Conservation (phyloP, 2,329 filamentous ascomycete genomes). For the Epichloe aotearoae region DNA sequence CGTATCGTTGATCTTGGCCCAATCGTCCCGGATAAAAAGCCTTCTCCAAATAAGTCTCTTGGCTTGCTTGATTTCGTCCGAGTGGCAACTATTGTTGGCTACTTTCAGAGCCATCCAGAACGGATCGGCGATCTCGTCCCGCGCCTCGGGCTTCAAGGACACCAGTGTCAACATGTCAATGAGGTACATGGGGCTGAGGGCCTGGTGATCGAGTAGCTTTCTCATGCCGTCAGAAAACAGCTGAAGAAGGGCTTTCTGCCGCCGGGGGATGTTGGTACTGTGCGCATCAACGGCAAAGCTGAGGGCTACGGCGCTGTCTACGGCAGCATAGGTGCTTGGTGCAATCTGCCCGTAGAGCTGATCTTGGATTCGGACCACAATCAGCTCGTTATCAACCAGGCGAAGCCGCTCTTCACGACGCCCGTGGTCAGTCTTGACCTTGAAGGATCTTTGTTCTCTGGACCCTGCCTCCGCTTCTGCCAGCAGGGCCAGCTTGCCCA, state of each 20-base stretch:
- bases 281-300: slow-evolving; percentile 64
- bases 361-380: slow-evolving; percentile 68
- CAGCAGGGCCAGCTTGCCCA: slow-evolving; percentile 70
- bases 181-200: slow-evolving; percentile 50
- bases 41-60: slow-evolving; percentile 70
- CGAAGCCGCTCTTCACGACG: slow-evolving; percentile 30
- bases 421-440: slow-evolving; percentile 22
- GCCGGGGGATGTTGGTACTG: slow-evolving; percentile 37
- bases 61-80: slow-evolving; percentile 44
- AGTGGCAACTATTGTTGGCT: slow-evolving; percentile 39
- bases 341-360: slow-evolving; percentile 58
- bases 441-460: slow-evolving; percentile 18
- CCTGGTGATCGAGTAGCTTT: slow-evolving; percentile 57
- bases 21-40: slow-evolving; percentile 72
- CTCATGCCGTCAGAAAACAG: slow-evolving; percentile 60
- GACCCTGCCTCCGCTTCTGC: slow-evolving; percentile 37
- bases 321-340: slow-evolving; percentile 52
- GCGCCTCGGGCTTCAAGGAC: slow-evolving; percentile 28
- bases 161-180: slow-evolving; percentile 75
- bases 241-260: slow-evolving; percentile 52
- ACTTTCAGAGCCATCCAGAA: slow-evolving; percentile 64
- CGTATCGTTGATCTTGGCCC: slow-evolving; percentile 67
- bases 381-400: slow-evolving; percentile 49
- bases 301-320: slow-evolving; percentile 68
- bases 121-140: slow-evolving; percentile 46